A percentile compares a stretch with the other conserved stretches of the same genome.
Evolutionary conservation across 805 yeast species (phyloP).

Genomic region (Komagataella populi): DNA sequence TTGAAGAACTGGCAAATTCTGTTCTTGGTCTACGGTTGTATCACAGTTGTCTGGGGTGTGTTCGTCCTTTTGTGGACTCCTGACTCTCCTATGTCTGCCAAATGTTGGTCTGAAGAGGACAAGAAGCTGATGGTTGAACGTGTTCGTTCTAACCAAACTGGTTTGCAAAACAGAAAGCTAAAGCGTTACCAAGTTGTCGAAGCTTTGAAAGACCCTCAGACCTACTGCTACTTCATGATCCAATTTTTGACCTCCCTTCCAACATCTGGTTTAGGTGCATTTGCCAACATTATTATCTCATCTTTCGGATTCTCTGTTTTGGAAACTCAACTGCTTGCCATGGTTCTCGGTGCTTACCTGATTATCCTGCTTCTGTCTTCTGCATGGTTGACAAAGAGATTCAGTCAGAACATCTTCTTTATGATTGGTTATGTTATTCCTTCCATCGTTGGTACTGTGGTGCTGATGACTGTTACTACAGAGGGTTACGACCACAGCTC

Average conservation of each 20-base stretch:
- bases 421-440: constrained; percentile 15
- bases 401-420: constrained; percentile 8
- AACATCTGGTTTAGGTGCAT: constrained; percentile 18
- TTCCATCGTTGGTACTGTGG: constrained; percentile 17
- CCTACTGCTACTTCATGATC: constrained; percentile 13
- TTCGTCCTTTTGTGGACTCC: constrained; percentile 16
- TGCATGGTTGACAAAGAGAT: constrained; percentile 11
- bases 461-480: constrained; percentile 12
- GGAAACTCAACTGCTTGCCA: constrained; percentile 18
- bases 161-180: constrained; percentile 17
- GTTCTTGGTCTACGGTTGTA: constrained; percentile 19
- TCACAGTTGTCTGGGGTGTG: constrained; percentile 19
- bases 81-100: constrained; percentile 19
- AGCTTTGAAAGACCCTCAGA: constrained; percentile 10
- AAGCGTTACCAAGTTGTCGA: constrained; percentile 14
- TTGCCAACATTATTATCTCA: constrained; percentile 14
- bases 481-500: constrained; percentile 9
- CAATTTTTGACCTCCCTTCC: constrained; percentile 14
- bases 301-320: constrained; percentile 16
- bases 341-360: constrained; percentile 19
- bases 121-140: constrained; percentile 18
- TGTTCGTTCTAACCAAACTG: constrained; percentile 20
- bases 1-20: constrained; percentile 17
- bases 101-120: constrained; percentile 22
- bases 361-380: constrained; percentile 11